These are phyloP conservation scores for Saccharomyces hybrid DNA, from an alignment of 1,139 yeast genomes.

Conservation along the genomic window DNA sequence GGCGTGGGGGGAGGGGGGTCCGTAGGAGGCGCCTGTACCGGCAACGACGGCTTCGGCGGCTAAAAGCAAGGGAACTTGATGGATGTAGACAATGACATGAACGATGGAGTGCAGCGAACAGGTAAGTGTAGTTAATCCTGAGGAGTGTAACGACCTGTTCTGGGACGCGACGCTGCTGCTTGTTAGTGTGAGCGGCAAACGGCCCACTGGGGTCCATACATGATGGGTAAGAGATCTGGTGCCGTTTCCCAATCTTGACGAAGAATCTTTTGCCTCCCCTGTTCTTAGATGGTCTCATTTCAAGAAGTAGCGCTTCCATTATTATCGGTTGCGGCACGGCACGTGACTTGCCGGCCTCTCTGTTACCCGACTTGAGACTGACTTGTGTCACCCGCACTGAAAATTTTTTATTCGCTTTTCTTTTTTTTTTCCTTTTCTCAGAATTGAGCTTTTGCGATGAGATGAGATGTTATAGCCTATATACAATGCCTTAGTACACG, in stretches of 20 bases:
- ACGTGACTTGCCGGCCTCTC: neutral
- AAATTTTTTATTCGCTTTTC: neutral
- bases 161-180: too few relatives aligned
- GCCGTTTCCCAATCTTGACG: too few relatives aligned
- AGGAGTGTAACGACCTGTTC: neutral
- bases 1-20: neutral
- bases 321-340: neutral
- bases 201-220: too few relatives aligned
- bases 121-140: neutral
- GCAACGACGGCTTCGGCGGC: neutral
- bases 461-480: conserved; percentile 2
- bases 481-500: neutral
- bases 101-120: neutral
- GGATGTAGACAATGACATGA: neutral
- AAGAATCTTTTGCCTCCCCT: too few relatives aligned
- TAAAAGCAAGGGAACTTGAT: neutral
- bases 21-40: neutral
- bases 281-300: too few relatives aligned
- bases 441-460: conserved; percentile 1
- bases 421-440: neutral
- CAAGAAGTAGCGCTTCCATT: neutral
- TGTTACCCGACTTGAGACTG: neutral
- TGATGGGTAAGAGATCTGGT: too few relatives aligned
- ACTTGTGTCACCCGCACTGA: neutral
- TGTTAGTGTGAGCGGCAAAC: too few relatives aligned